These are phyloP conservation scores for Ambrosiella cleistominuta DNA, from an alignment of 2,329 filamentous ascomycete genomes.

Conservation along the genomic window DNA sequence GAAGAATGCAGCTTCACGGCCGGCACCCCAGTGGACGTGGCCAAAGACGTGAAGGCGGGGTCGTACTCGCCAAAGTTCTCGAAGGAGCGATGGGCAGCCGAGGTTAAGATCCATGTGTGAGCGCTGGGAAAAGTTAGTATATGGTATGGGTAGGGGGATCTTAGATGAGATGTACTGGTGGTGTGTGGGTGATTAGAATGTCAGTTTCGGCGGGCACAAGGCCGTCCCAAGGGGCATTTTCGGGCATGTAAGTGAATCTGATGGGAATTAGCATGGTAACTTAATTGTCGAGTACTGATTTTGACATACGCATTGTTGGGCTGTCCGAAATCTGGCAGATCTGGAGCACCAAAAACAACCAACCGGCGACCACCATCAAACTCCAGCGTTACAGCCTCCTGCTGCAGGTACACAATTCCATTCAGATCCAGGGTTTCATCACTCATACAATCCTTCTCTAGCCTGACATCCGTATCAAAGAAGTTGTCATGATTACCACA, in stretches of 20 bases:
- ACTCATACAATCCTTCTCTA: conserved; percentile 28
- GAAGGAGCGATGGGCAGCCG: conserved; percentile 53
- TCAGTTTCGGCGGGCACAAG: conserved; percentile 57
- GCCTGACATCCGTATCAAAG: conserved; percentile 52
- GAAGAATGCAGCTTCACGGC: conserved; percentile 53
- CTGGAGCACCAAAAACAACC: conserved; percentile 63
- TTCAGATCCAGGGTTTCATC: conserved; percentile 37
- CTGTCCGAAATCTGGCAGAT: conserved; percentile 56
- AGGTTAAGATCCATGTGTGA: conserved; percentile 52
- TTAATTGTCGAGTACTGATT: conserved; percentile 22
- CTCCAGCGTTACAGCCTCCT: conserved; percentile 41
- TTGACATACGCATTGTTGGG: conserved; percentile 9
- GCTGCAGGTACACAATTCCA: conserved; percentile 52
- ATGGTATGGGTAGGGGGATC: neutral
- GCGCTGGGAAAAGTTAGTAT: conserved; percentile 24
- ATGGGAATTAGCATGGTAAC: neutral
- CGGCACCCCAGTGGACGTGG: conserved; percentile 64
- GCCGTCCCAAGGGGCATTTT: conserved; percentile 42
- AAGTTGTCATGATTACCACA: conserved; percentile 81
- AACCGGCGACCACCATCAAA: conserved; percentile 42
- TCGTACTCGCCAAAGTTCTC: conserved; percentile 56
- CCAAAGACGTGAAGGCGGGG: conserved; percentile 70
- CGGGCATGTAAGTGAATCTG: conserved; percentile 32
- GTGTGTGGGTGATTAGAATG: conserved; percentile 65
- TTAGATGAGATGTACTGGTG: conserved; percentile 33